These are phyloP conservation scores for Boletus vermiculosoides DNA, from an alignment of 768 basidiomycete genomes.

Conservation along the genomic window DNA sequence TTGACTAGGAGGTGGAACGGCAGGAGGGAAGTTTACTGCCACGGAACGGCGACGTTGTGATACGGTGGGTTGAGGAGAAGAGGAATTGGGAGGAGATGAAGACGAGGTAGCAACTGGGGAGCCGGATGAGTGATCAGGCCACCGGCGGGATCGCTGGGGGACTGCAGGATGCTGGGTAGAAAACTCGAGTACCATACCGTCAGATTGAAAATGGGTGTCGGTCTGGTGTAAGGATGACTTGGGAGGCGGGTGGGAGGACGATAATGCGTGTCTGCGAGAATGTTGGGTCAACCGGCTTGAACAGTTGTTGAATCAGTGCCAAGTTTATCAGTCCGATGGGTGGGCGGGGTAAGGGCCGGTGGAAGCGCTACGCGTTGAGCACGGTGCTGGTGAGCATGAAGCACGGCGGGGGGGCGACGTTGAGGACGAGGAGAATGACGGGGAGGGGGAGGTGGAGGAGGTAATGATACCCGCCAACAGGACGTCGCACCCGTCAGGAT, in stretches of 20 bases:
- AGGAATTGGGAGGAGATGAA: constrained; percentile 31
- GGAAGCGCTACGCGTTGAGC: constrained; percentile 10
- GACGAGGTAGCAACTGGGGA: constrained; percentile 31
- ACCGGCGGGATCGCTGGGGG: constrained; percentile 34
- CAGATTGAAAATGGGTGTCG: constrained; percentile 1
- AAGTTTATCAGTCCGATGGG: constrained; percentile 15
- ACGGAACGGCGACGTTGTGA: constrained; percentile 66
- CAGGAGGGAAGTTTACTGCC: constrained; percentile 60
- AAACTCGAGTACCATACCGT: constrained; percentile 31
- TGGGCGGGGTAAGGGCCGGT: neutral
- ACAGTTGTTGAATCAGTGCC: constrained; percentile 15
- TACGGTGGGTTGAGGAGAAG: constrained; percentile 29
- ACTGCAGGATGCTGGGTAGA: constrained; percentile 29
- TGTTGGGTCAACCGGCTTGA: constrained; percentile 1
- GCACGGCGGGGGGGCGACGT: constrained; percentile 1
- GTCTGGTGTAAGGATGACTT: neutral
- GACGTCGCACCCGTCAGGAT: constrained; percentile 14
- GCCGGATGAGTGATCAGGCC: constrained; percentile 28
- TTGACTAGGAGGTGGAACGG: constrained; percentile 68
- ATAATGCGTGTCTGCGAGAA: constrained; percentile 3
- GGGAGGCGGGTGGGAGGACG: neutral
- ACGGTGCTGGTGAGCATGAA: constrained; percentile 12
- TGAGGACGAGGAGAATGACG: constrained; percentile 9
- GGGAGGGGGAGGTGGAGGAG: constrained; percentile 13
- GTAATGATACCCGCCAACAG: constrained; percentile 6